Conservation (phyloP, 148 eudicot genomes). For the Cornus suecica region DNA sequence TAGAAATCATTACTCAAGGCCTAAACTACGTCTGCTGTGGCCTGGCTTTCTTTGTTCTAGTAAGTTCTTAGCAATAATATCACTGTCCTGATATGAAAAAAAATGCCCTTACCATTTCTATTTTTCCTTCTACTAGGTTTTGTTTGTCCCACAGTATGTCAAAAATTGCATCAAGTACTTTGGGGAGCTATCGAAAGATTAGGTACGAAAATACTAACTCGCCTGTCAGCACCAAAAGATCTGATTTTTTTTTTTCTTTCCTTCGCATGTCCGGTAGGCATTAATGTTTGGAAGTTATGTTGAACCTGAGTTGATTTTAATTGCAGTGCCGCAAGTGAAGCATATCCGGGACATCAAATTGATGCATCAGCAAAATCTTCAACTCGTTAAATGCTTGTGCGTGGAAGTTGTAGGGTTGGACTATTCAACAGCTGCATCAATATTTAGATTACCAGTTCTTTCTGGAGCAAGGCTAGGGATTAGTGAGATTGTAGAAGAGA, state of each 20-base stretch:
- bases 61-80: no score
- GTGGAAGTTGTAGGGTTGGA: not conserved
- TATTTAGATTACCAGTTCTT: not conserved
- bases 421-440: no score
- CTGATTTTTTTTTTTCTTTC: no score
- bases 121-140: not conserved
- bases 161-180: not conserved
- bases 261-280: no score
- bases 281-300: no score
- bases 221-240: not conserved
- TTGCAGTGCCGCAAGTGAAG: not conserved
- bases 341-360: not conserved
- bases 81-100: no score
- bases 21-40: no score
- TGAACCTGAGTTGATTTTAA: no score
- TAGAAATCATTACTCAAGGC: no score
- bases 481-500: not conserved
- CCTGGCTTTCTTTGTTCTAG: not conserved
- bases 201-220: not conserved
- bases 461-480: not conserved
- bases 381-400: not conserved
- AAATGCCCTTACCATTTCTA: no score
- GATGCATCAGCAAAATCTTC: not conserved
- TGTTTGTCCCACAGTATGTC: not conserved
- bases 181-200: not conserved